Conservation (phyloP, 202 grass and related monocot species). For the Carex arenaria region DNA sequence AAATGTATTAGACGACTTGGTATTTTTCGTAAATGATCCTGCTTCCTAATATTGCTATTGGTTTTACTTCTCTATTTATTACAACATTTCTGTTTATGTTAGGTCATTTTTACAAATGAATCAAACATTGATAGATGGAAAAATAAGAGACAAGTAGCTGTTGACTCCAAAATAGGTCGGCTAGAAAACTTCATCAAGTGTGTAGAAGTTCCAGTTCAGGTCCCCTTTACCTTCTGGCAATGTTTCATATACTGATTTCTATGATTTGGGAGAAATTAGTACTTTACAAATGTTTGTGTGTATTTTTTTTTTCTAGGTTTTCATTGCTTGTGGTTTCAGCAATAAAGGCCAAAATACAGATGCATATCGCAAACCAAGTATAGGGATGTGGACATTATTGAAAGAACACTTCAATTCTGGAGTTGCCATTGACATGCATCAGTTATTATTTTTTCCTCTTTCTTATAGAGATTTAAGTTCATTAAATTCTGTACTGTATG, state of each 20-base stretch:
- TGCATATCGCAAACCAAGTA: conserved; percentile 71
- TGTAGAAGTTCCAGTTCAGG: conserved; percentile 84
- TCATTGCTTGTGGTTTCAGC: conserved; percentile 70
- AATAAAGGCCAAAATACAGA: conserved; percentile 59
- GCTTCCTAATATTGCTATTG: neutral
- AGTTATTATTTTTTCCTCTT: conserved; percentile 36
- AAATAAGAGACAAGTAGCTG: conserved; percentile 74
- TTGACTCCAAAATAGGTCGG: conserved; percentile 89
- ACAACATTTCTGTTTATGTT: conserved; percentile 16
- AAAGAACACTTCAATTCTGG: conserved; percentile 80
- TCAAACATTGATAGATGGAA: conserved; percentile 90
- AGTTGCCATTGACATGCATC: conserved; percentile 60
- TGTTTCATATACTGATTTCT: conserved; percentile 10
- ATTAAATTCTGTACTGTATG: neutral
- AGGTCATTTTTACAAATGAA: conserved; percentile 98
- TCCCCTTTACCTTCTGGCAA: conserved; percentile 20
- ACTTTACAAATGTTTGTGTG: neutral
- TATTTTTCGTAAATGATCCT: conserved; percentile 6
- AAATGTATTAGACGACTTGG: neutral
- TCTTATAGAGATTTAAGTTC: conserved; percentile 5
- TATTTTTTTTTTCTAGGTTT: conserved; percentile 55
- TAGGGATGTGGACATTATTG: conserved; percentile 82
- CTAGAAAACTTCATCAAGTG: conserved; percentile 76
- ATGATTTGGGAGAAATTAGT: neutral
- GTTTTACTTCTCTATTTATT: neutral